Evolutionary conservation across 257 asterid species (phyloP).

Genomic region (Cordia subcordata): DNA sequence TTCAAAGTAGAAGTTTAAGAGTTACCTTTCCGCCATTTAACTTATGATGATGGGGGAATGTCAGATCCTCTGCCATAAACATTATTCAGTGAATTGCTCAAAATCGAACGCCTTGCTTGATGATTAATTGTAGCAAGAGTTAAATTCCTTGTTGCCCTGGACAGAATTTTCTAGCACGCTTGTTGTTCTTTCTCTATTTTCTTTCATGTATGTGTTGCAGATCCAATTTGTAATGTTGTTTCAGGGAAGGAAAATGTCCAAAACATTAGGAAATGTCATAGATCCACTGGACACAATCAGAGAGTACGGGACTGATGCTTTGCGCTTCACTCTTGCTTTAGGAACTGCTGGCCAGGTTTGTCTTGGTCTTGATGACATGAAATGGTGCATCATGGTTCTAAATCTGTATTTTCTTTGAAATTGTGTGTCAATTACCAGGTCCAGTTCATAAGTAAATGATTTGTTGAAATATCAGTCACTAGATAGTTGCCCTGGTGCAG

Average conservation of each 20-base stretch:
- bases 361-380: slow-evolving; percentile 3
- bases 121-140: no score
- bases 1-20: no score
- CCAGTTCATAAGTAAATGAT: slow-evolving; percentile 1
- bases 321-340: slow-evolving; percentile 87
- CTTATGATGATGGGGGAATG: no score
- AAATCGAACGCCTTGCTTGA: no score
- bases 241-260: slow-evolving; percentile 98
- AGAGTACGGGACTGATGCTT: slow-evolving; percentile 94
- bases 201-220: slow-evolving; percentile 17
- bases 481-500: slow-evolving; percentile 39
- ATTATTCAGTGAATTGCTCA: no score
- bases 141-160: no score
- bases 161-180: neutral
- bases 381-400: neutral
- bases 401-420: neutral
- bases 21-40: no score
- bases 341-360: slow-evolving; percentile 99
- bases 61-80: no score
- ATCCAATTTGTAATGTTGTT: slow-evolving; percentile 23
- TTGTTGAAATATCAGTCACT: slow-evolving; percentile 2
- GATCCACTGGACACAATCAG: slow-evolving; percentile 87
- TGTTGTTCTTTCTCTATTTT: slow-evolving; percentile 4
- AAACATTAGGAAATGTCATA: slow-evolving; percentile 85
- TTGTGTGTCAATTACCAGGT: neutral